phyloP scores from a whole-genome alignment of 2,329 filamentous ascomycete genomes.

The Neonectria coccinea region DNA sequence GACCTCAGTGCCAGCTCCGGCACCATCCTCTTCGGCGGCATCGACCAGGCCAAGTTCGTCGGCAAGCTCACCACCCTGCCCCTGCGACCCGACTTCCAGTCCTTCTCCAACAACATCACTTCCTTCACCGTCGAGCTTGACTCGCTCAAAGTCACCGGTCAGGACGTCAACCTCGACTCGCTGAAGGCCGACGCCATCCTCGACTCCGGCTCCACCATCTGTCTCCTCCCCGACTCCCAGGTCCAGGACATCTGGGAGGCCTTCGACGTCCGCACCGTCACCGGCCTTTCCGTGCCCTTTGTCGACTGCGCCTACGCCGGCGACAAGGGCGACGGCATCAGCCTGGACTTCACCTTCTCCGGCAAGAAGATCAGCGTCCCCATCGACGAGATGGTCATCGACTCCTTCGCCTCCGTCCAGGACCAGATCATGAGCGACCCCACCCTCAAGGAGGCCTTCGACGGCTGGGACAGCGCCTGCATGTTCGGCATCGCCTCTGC shows the following conservation, averaged over 20 bases:
- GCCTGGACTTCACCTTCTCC: slow-evolving; percentile 65
- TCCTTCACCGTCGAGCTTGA: slow-evolving; percentile 52
- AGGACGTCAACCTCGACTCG: slow-evolving; percentile 50
- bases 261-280: slow-evolving; percentile 62
- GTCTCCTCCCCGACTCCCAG: slow-evolving; percentile 73
- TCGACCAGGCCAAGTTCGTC: slow-evolving; percentile 79
- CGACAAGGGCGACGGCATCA: slow-evolving; percentile 56
- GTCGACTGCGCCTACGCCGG: slow-evolving; percentile 64
- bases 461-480: slow-evolving; percentile 60
- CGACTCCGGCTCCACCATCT: slow-evolving; percentile 79
- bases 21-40: slow-evolving; percentile 81
- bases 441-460: slow-evolving; percentile 46
- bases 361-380: slow-evolving; percentile 61
- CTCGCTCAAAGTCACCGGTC: slow-evolving; percentile 54
- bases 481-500: slow-evolving; percentile 66
- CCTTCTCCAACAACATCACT: slow-evolving; percentile 56
- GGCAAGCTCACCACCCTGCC: slow-evolving; percentile 59
- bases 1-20: slow-evolving; percentile 74
- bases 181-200: slow-evolving; percentile 70
- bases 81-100: slow-evolving; percentile 61
- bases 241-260: slow-evolving; percentile 62
- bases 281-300: slow-evolving; percentile 58
- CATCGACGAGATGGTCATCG: slow-evolving; percentile 65
- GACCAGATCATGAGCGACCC: slow-evolving; percentile 56
- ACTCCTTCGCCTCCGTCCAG: slow-evolving; percentile 53